These are phyloP conservation scores for Craspedostauros australis DNA, from an alignment of 108 stramenopile species.

Conservation along the genomic window DNA sequence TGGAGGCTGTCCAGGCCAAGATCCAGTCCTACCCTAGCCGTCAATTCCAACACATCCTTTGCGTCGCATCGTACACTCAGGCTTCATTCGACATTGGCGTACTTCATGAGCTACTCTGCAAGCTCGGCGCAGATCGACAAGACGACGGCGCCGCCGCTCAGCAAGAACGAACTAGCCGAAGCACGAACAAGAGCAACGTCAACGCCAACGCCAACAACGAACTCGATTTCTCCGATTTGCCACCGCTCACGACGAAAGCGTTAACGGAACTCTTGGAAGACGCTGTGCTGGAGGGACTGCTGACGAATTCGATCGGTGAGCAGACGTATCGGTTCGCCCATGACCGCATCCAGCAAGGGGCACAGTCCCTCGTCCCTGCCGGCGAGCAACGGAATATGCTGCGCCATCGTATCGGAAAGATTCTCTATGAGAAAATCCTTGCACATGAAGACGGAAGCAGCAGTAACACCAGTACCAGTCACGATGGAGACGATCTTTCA, in stretches of 20 bases:
- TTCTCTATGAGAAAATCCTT: background rate
- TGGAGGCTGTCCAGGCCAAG: background rate
- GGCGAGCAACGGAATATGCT: background rate
- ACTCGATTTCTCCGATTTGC: too few species aligned
- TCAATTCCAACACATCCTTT: background rate
- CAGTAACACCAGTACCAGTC: too few species aligned
- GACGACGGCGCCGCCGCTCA: too few species aligned
- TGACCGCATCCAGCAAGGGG: conserved; percentile 5
- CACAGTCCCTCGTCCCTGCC: background rate
- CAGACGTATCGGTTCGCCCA: conserved; percentile 2
- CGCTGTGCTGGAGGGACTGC: conserved; percentile 1
- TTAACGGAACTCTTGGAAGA: background rate
- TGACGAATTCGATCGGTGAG: background rate
- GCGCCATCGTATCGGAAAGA: background rate
- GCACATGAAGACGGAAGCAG: background rate
- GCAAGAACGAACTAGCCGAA: too few species aligned
- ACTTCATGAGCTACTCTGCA: background rate
- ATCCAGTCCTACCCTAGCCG: background rate
- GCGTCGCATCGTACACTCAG: background rate
- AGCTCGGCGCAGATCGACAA: background rate
- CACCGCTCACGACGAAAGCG: background rate
- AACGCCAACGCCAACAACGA: too few species aligned
- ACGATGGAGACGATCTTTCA: too few species aligned
- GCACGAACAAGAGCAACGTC: too few species aligned
- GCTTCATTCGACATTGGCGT: background rate